phyloP scores from a whole-genome alignment of 495 filamentous ascomycete genomes.

The Terfezia boudieri region DNA sequence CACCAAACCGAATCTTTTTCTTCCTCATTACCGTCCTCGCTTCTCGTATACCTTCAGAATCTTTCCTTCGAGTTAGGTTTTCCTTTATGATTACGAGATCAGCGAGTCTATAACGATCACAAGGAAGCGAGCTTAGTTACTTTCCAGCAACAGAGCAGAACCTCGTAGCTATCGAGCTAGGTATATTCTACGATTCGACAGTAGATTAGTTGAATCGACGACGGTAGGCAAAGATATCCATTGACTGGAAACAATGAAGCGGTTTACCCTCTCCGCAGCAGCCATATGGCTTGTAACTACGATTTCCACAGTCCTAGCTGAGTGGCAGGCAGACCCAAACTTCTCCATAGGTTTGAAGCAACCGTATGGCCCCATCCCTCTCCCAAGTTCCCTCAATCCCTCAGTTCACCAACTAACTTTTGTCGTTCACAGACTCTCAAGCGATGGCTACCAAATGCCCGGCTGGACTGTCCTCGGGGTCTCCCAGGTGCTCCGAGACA shows the following conservation, averaged over 20 bases:
- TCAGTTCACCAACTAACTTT: slow-evolving; percentile 13
- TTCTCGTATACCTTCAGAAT: too few relatives aligned
- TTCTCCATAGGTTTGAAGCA: slow-evolving; percentile 14
- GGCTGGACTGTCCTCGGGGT: slow-evolving; percentile 48
- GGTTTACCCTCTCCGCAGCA: not conserved
- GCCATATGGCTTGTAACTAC: not conserved
- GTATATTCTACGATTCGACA: too few relatives aligned
- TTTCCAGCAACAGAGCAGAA: too few relatives aligned
- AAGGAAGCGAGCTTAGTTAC: too few relatives aligned
- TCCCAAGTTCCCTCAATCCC: not conserved
- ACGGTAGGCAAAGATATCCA: too few relatives aligned
- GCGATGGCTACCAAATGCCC: slow-evolving; percentile 32
- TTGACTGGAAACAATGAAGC: not conserved
- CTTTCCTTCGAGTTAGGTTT: too few relatives aligned
- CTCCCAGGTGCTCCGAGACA: slow-evolving; percentile 67
- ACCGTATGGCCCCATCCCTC: slow-evolving; percentile 8
- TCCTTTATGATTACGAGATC: too few relatives aligned
- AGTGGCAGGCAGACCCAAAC: slow-evolving; percentile 1
- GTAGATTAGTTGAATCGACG: too few relatives aligned
- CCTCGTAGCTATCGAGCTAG: too few relatives aligned
- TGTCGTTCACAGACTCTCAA: slow-evolving; percentile 29
- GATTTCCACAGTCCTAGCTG: not conserved
- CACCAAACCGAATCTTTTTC: too few relatives aligned
- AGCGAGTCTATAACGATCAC: too few relatives aligned
- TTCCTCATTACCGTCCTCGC: too few relatives aligned